These are phyloP conservation scores for Chloromonas sp. DNA, from an alignment of 163 green algal species.

Conservation along the genomic window DNA sequence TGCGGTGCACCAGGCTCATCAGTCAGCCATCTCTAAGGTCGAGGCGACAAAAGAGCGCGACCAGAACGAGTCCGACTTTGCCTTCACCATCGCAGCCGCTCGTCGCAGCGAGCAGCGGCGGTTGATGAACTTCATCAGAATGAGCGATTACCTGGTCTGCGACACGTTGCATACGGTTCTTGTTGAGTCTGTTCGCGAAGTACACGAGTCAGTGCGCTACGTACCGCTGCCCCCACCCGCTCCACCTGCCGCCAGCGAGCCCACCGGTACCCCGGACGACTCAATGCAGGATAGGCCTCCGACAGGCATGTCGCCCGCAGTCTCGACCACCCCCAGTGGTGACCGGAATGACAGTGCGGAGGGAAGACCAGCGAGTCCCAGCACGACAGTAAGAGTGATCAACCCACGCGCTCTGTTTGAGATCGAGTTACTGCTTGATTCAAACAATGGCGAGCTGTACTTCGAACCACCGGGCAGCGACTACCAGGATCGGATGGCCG, in stretches of 20 bases:
- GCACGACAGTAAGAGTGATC: not conserved
- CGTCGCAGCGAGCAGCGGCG: constrained; percentile 66
- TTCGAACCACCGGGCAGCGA: constrained; percentile 51
- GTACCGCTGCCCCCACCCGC: not conserved
- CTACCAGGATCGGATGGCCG: constrained; percentile 34
- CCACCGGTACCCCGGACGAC: not conserved
- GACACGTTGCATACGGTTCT: constrained; percentile 64
- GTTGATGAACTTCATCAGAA: constrained; percentile 65
- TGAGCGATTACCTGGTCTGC: constrained; percentile 75
- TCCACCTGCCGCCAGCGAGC: not conserved
- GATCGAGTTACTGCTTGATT: constrained; percentile 55
- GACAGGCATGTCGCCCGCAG: too few relatives aligned
- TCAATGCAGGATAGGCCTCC: not conserved
- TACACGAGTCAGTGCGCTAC: constrained; percentile 26
- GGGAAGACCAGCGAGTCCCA: too few relatives aligned
- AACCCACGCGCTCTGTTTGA: constrained; percentile 47
- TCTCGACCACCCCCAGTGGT: too few relatives aligned
- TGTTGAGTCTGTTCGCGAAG: constrained; percentile 49
- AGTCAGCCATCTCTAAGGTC: constrained; percentile 18
- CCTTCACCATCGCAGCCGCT: constrained; percentile 60
- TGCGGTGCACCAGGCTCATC: not conserved
- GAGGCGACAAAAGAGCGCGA: constrained; percentile 30
- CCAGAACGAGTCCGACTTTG: not conserved
- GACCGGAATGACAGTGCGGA: too few relatives aligned
- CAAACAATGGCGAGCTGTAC: constrained; percentile 38